Evolutionary conservation across 495 filamentous ascomycete genomes (phyloP).

Genomic region (Aspergillus leporis): DNA sequence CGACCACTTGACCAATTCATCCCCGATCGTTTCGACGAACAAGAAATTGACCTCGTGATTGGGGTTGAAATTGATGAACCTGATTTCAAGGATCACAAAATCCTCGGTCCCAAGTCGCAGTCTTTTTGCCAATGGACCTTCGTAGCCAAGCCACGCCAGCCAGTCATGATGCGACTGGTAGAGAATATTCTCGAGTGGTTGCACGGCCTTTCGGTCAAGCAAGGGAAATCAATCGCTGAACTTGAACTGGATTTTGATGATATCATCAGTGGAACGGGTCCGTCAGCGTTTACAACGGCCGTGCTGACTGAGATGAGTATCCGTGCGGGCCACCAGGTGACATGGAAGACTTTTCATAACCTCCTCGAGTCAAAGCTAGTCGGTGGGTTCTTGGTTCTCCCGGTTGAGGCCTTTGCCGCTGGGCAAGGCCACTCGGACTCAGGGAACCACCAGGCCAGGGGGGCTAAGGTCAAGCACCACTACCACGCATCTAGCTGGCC

Average conservation of each 20-base stretch:
- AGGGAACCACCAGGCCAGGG: conserved; percentile 58
- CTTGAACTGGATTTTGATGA: conserved; percentile 65
- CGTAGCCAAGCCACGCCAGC: conserved; percentile 59
- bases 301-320: conserved; percentile 59
- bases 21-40: conserved; percentile 39
- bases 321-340: conserved; percentile 34
- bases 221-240: conserved; percentile 51
- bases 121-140: conserved; percentile 74
- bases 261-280: conserved; percentile 66
- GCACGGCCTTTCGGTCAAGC: conserved; percentile 51
- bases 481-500: conserved; percentile 67
- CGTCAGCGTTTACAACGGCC: conserved; percentile 63
- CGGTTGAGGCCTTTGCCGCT: conserved; percentile 63
- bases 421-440: conserved; percentile 66
- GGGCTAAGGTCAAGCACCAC: conserved; percentile 62
- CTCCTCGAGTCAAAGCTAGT: conserved; percentile 57
- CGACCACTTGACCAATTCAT: conserved; percentile 46
- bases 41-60: conserved; percentile 60
- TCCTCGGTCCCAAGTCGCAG: conserved; percentile 59
- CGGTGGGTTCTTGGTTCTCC: conserved; percentile 57
- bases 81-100: conserved; percentile 57
- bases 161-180: conserved; percentile 61
- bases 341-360: conserved; percentile 59
- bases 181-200: conserved; percentile 63
- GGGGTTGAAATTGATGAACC: conserved; percentile 68